Evolutionary conservation across 352 stramenopile genomes (phyloP).

Genomic region (Phytophthora pini): DNA sequence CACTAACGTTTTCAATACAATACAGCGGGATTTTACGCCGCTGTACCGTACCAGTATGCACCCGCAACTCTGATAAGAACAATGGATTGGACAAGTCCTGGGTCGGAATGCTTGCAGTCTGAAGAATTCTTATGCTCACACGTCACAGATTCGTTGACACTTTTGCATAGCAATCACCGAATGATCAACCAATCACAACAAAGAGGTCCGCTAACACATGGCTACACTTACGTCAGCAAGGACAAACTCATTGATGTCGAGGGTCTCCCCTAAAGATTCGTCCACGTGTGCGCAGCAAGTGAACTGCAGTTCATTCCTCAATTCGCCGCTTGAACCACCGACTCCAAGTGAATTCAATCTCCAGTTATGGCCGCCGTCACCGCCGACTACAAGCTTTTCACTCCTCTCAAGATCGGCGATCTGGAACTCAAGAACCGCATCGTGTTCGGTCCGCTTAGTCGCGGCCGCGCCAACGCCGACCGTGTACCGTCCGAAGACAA

Average conservation of each 20-base stretch:
- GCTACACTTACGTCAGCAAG: background rate
- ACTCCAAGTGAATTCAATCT: background rate
- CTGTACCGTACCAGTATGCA: no score
- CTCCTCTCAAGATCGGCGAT: conserved; percentile 43
- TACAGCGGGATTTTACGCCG: no score
- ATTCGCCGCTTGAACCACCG: conserved; percentile 10
- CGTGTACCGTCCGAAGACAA: conserved; percentile 29
- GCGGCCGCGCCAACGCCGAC: conserved; percentile 26
- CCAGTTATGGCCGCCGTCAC: conserved; percentile 20
- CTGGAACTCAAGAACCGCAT: conserved; percentile 36
- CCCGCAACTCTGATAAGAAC: no score
- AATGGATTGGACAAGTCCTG: background rate
- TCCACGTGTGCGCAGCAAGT: background rate
- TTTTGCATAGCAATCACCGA: background rate
- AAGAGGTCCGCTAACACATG: background rate
- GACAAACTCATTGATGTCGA: background rate
- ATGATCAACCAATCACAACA: background rate
- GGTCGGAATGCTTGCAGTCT: no score
- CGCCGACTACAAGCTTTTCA: conserved; percentile 47
- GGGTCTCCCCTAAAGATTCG: background rate
- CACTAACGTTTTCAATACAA: no score
- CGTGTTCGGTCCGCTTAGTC: conserved; percentile 27
- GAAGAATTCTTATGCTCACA: background rate
- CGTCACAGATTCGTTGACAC: background rate
- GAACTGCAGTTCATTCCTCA: conserved; percentile 18